Percentiles rank a stretch among this genome's conserved stretches.
Evolutionary conservation across 768 basidiomycete species (phyloP).

Genomic region (Tricholomella constricta): DNA sequence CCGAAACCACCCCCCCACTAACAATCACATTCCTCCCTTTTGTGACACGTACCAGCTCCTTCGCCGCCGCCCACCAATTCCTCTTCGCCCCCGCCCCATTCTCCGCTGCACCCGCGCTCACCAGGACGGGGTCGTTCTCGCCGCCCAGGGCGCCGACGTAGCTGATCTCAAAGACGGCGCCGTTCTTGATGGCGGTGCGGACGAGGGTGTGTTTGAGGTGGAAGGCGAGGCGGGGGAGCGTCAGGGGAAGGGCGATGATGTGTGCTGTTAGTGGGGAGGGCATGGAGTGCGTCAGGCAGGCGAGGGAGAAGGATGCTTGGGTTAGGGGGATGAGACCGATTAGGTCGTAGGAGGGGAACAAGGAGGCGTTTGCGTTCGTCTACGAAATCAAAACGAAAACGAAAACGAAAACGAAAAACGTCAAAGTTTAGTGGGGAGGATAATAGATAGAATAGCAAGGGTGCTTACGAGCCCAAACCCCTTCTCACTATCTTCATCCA

Average conservation of each 20-base stretch:
- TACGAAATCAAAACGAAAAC: no score
- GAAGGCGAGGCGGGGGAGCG: conserved; percentile 76
- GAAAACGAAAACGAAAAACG: no score
- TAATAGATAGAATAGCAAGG: not conserved
- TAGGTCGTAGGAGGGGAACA: conserved; percentile 73
- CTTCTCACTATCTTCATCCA: conserved; percentile 85
- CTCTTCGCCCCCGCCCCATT: conserved; percentile 60
- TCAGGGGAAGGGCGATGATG: conserved; percentile 78
- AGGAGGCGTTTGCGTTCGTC: conserved; percentile 68
- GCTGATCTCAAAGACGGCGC: conserved; percentile 79
- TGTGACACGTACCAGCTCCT: conserved; percentile 77
- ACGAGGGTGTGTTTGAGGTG: conserved; percentile 83
- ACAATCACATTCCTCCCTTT: conserved; percentile 78
- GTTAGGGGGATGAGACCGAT: conserved; percentile 78
- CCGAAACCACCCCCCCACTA: conserved; percentile 64
- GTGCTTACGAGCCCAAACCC: conserved; percentile 75
- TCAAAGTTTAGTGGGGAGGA: not conserved
- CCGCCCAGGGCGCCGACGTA: conserved; percentile 76
- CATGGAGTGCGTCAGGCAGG: conserved; percentile 77
- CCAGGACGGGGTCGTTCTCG: conserved; percentile 50
- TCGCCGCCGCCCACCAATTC: conserved; percentile 83
- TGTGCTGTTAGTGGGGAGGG: conserved; percentile 80
- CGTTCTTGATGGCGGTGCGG: conserved; percentile 78
- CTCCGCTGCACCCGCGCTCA: conserved; percentile 51
- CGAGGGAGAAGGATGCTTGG: conserved; percentile 68